A percentile compares a stretch with the other conserved stretches of the same genome.
phyloP scores from a whole-genome alignment of 2,329 filamentous ascomycete species.

The Sarocladium kiliense region DNA sequence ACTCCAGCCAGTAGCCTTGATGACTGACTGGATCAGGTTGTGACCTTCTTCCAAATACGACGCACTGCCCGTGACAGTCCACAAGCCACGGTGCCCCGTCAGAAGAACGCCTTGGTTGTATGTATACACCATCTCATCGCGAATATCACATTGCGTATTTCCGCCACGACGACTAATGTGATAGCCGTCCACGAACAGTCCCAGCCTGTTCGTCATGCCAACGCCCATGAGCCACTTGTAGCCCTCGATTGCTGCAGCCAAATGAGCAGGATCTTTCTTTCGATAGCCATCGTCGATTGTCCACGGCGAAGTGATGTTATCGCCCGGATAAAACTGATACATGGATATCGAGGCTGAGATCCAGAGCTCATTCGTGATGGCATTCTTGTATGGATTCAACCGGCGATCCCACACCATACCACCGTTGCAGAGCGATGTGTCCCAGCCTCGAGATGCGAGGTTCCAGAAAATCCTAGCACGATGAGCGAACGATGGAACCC shows the following conservation, averaged over 20 bases:
- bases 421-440: constrained; percentile 72
- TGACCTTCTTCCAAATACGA: constrained; percentile 77
- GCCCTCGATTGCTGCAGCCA: constrained; percentile 68
- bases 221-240: constrained; percentile 76
- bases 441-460: constrained; percentile 74
- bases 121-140: constrained; percentile 87
- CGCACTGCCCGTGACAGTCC: constrained; percentile 67
- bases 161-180: constrained; percentile 66
- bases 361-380: constrained; percentile 89
- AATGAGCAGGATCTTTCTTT: constrained; percentile 54
- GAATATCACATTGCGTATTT: constrained; percentile 69
- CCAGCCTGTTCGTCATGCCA: constrained; percentile 73
- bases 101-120: constrained; percentile 94
- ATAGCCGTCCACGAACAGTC: constrained; percentile 82
- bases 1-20: constrained; percentile 73
- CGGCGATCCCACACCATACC: constrained; percentile 90
- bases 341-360: constrained; percentile 81
- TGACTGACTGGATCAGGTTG: constrained; percentile 65
- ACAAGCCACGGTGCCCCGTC: constrained; percentile 74
- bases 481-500: constrained; percentile 72
- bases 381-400: constrained; percentile 84
- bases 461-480: constrained; percentile 83
- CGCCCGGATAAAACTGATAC: constrained; percentile 85
- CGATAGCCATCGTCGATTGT: constrained; percentile 12
- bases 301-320: constrained; percentile 69